A percentile compares a stretch with the other conserved stretches of the same genome.
phyloP scores from a whole-genome alignment of 2,329 filamentous ascomycete species.

The Penicillium sp. region DNA sequence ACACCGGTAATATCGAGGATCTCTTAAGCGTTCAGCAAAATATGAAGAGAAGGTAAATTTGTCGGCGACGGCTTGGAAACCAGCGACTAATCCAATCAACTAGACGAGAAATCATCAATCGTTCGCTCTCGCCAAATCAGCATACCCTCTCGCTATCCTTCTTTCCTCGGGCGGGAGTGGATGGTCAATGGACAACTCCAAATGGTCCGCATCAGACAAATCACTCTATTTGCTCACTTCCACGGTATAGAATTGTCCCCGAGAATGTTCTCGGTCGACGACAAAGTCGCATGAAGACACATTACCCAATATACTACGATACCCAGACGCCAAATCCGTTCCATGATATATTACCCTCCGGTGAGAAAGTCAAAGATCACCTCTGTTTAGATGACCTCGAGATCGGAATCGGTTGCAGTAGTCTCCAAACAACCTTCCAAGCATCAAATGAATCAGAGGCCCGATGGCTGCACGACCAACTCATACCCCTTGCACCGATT shows the following conservation, averaged over 20 bases:
- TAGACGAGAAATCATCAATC: slow-evolving; percentile 11
- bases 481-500: slow-evolving; percentile 16
- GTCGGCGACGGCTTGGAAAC: background rate
- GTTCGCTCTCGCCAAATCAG: slow-evolving; percentile 5
- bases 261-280: background rate
- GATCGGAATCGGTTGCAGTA: slow-evolving; percentile 15
- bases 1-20: slow-evolving; percentile 9
- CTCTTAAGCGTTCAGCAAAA: slow-evolving; percentile 16
- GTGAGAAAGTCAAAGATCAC: background rate
- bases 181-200: slow-evolving; percentile 8
- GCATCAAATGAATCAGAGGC: slow-evolving; percentile 15
- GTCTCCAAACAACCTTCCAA: slow-evolving; percentile 23
- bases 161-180: slow-evolving; percentile 8
- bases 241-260: slow-evolving; percentile 2
- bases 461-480: slow-evolving; percentile 22
- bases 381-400: slow-evolving; percentile 16
- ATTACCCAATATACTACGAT: slow-evolving; percentile 2
- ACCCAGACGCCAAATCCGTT: background rate
- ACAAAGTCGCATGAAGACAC: background rate
- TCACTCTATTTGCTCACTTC: background rate
- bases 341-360: background rate
- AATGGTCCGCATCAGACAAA: background rate
- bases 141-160: slow-evolving; percentile 7
- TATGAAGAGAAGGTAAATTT: slow-evolving; percentile 16
- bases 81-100: background rate